These are phyloP conservation scores for Zygoascus bituminiphila DNA, from an alignment of 805 yeast genomes.

Conservation along the genomic window DNA sequence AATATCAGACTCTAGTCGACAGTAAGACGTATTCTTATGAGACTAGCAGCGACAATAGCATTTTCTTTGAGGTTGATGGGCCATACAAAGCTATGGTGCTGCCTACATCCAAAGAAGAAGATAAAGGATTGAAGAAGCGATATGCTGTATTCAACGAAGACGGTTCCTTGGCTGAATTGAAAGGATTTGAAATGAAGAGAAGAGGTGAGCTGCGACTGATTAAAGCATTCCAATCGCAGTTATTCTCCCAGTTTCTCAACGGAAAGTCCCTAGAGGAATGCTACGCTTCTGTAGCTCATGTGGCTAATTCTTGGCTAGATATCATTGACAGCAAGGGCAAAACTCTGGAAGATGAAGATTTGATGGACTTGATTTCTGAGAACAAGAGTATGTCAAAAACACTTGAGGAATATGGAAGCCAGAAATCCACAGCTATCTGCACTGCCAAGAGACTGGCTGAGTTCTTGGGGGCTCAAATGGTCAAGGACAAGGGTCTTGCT, in stretches of 20 bases:
- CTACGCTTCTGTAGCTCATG: conserved; percentile 80
- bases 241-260: conserved; percentile 82
- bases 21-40: conserved; percentile 59
- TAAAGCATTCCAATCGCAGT: conserved; percentile 90
- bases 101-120: conserved; percentile 97
- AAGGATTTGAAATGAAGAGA: conserved; percentile 93
- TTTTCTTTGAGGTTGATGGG: conserved; percentile 97
- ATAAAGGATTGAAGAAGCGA: conserved; percentile 89
- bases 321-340: conserved; percentile 81
- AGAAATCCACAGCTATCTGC: conserved; percentile 91
- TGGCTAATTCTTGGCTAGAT: conserved; percentile 94
- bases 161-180: conserved; percentile 88
- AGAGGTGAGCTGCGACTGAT: conserved; percentile 92
- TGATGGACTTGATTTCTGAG: conserved; percentile 91
- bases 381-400: conserved; percentile 93
- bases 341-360: conserved; percentile 85
- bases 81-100: conserved; percentile 96
- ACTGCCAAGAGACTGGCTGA: conserved; percentile 92
- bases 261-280: conserved; percentile 74
- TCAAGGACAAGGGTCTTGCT: conserved; percentile 90
- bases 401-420: conserved; percentile 77
- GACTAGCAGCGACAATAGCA: conserved; percentile 81
- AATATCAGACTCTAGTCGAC: conserved; percentile 81
- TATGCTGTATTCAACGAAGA: conserved; percentile 96
- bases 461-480: conserved; percentile 92